Base-by-base conservation (phyloP, 176 grass and related monocot species). In the Aegilops tauschii region DNA sequence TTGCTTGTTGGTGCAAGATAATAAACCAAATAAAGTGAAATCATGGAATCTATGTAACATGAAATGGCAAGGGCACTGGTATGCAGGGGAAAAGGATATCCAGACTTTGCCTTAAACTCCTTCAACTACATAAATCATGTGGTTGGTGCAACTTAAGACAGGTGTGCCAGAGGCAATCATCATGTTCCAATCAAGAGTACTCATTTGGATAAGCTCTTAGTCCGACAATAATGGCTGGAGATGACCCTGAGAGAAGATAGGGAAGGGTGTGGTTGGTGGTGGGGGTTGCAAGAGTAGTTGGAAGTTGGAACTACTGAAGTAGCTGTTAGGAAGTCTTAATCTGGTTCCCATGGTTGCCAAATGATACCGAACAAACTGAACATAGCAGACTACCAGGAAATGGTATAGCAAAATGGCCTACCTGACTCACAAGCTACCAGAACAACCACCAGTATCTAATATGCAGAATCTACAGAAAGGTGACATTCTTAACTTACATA, bases 311-410 rank as follows among this genome's bases (percentile, higher is more conserved):
- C 63, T 72, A 85, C 72, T 82, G 69, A 88, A 82, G 70, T 54
- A 70, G 78, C 85, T 85, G 90, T 61, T 91, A 82, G 78, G 27
- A 44, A 65, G 77, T 32, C 40, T 82, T 88, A 64, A 88, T 91
- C 36, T 20, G 40, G 37, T 73, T 76, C 82, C 77, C 16, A 29
- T 23, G 35, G 78, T 71, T 64, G 52, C 50, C 49, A 64, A 84
- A 85, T 18, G 31, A 84, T 82, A 84, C 49, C 70, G n/a, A 37
- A 40, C 56, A 44, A 40, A 69, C 81, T 56, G 47, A 76, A 87
- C 83, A 77, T 35, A 65, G 31, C 63, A 31, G 66, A 54, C 66
- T 73, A 64, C 17, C 9, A 85, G 80, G 76, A 84, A 31, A 87
- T 44, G 61, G 54, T 63, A 77, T 52, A 70, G 73, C 69, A 77